Evolutionary conservation across 2,329 filamentous ascomycete genomes (phyloP), one percentile per base, ranked within the genome.

Genomic region (Lasiodiplodia sp.): DNA sequence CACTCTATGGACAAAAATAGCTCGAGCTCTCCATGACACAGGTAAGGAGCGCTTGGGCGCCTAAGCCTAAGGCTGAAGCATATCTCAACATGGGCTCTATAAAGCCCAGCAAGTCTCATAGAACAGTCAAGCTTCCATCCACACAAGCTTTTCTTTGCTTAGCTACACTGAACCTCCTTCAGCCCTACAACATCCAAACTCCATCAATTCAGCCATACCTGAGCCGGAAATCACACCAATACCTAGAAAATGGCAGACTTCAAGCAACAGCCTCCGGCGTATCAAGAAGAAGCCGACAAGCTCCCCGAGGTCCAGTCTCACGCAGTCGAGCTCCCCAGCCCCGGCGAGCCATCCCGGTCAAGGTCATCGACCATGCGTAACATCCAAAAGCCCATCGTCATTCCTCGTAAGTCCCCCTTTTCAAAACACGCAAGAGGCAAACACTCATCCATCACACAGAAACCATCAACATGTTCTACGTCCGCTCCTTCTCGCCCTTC

Each of bases 381-480:
- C 18, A 16, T 67, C 28, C n/a, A 28, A 2, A 67, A 53, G 65
- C 65, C 65, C 44, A 34, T 67, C n/a, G 65, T 67, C 25, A 37
- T 67, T 11, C 65, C 65, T n/a, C 65, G 64, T 67, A 37, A 58
- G 64, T 49, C 12, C 10, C 3, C 6, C 10, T 3, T 37, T 18
- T 14, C 10, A 14, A 1, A 1, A 28, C 64, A 3, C 12, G 2
- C 12, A 1, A 38, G 49, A 51, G 12, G 11, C 31, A 37, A 11
- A 37, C 2, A 14, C 14, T 49, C 3, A 12, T 12, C 49, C 7
- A 37, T 2, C 38, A 3, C 7, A 10, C 23, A 67, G 64, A 67
- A 67, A 67, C 55, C 40, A 52, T 55, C n/a, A 67, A 67, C 40
- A 67, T 67, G 65, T 67, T 67, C n/a, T 67, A 60, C 55, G 53